Base-by-base conservation (phyloP, 2,329 filamentous ascomycete species). In the Pseudohalonectria lignicola region DNA sequence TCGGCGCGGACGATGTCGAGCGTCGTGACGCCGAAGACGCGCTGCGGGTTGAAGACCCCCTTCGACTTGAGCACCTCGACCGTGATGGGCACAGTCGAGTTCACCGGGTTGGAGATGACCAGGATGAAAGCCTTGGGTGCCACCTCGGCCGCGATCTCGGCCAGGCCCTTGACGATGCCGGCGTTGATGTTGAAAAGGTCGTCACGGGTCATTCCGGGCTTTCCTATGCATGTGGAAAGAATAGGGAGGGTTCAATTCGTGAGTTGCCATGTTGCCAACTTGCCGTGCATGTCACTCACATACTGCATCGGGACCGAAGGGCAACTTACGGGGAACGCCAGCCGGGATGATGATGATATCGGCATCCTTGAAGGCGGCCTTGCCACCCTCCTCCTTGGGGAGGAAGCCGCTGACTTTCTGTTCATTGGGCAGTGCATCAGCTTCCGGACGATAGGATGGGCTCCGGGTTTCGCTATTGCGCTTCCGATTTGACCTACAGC, bases 161-260 rank as follows among this genome's bases (percentile, higher is more conserved):
- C 82, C 50, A 98, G 75, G 52, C 86, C 87, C 68, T 92, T 86
- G 58, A 98, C 92, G 57, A 98, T 98, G 54, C 88, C 86, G 44
- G 92, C 92, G 63, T 98, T 98, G 74, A 95, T 94, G 71, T 95
- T 95, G 83, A 98, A 98, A 43, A 98, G 85, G 60, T 96, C 92
- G 56, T 98, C 92, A 69, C 92, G 87, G 64, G 85, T 95, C 92
- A 98, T 98, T 56, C 92, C 92, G 53, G 92, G 92, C 76, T 96
- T 96, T 68, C 90, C 90, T 95, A 47, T 38, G 7, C 4, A 19
- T n/a, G 8, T n/a, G n/a, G n/a, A n/a, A n/a, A n/a, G n/a, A n/a
- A n/a, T n/a, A n/a, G n/a, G n/a, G n/a, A n/a, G n/a, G n/a, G n/a
- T n/a, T n/a, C n/a, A n/a, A n/a, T n/a, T n/a, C n/a, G n/a, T n/a